These are phyloP conservation scores for Aspergillus texensis DNA, from an alignment of 2,329 filamentous ascomycete species.

Conservation along the genomic window DNA sequence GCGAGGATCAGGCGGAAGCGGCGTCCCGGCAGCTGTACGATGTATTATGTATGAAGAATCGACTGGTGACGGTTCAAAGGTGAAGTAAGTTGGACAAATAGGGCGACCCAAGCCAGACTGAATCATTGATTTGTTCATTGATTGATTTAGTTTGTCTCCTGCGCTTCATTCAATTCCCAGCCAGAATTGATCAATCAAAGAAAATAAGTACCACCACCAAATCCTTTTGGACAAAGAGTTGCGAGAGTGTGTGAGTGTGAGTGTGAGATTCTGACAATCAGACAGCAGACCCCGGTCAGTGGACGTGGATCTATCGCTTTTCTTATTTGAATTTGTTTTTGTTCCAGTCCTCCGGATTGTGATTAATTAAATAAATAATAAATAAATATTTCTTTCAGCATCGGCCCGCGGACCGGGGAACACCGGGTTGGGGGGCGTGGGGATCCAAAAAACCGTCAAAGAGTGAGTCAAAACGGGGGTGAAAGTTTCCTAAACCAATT, in stretches of 20 bases:
- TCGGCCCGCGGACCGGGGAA: conserved; percentile 27
- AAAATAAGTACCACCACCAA: neutral
- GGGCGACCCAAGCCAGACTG: conserved; percentile 8
- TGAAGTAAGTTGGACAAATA: neutral
- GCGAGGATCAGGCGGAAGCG: conserved; percentile 28
- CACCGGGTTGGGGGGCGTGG: conserved; percentile 26
- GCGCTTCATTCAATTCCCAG: neutral
- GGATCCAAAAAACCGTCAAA: conserved; percentile 18
- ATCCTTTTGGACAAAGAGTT: neutral
- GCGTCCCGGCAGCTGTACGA: conserved; percentile 22
- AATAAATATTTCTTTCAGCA: conserved; percentile 4
- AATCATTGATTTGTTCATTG: conserved; percentile 1
- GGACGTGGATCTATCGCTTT: conserved; percentile 22
- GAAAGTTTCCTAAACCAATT: neutral
- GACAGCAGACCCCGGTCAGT: conserved; percentile 16
- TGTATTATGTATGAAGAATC: conserved; percentile 14
- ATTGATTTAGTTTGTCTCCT: no score
- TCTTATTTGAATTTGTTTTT: conserved; percentile 6
- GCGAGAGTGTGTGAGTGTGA: neutral
- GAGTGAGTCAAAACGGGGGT: conserved; percentile 12
- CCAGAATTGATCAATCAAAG: conserved; percentile 13
- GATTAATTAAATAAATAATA: conserved; percentile 5
- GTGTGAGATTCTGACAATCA: conserved; percentile 2
- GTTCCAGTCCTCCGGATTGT: neutral
- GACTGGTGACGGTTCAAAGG: conserved; percentile 3